Evolutionary conservation across 768 basidiomycete species (phyloP).

Genomic region (Auricularia sp.): DNA sequence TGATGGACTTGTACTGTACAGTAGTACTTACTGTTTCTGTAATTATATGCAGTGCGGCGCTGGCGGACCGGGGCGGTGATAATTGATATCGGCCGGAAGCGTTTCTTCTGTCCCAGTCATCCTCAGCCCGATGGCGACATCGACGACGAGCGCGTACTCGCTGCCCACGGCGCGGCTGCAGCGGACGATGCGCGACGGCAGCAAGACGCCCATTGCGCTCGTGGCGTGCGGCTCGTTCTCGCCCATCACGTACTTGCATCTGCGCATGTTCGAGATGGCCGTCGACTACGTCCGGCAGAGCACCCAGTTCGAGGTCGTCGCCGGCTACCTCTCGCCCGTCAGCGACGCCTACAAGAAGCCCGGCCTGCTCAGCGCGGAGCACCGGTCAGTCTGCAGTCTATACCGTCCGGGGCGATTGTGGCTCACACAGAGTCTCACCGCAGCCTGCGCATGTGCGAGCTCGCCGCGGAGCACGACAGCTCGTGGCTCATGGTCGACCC

Average conservation of each 20-base stretch:
- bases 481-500: conserved; percentile 96
- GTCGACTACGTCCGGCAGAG: conserved; percentile 90
- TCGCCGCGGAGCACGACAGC: conserved; percentile 83
- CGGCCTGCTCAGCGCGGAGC: conserved; percentile 75
- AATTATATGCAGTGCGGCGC: too few relatives aligned
- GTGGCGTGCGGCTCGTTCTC: conserved; percentile 98
- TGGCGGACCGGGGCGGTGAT: too few relatives aligned
- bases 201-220: conserved; percentile 78
- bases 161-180: conserved; percentile 4
- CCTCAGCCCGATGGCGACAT: background rate
- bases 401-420: conserved; percentile 17
- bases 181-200: conserved; percentile 4
- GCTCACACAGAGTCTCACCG: background rate
- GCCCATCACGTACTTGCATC: conserved; percentile 93
- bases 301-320: conserved; percentile 87
- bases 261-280: conserved; percentile 99
- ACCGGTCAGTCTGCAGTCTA: conserved; percentile 54
- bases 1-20: too few relatives aligned
- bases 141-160: background rate
- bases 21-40: too few relatives aligned
- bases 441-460: conserved; percentile 68
- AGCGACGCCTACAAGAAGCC: conserved; percentile 95
- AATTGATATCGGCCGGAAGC: background rate
- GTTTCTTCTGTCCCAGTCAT: background rate
- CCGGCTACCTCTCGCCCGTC: conserved; percentile 93